These are phyloP conservation scores for Otatea glauca DNA, from an alignment of 176 grass and related monocot genomes.

Conservation along the genomic window DNA sequence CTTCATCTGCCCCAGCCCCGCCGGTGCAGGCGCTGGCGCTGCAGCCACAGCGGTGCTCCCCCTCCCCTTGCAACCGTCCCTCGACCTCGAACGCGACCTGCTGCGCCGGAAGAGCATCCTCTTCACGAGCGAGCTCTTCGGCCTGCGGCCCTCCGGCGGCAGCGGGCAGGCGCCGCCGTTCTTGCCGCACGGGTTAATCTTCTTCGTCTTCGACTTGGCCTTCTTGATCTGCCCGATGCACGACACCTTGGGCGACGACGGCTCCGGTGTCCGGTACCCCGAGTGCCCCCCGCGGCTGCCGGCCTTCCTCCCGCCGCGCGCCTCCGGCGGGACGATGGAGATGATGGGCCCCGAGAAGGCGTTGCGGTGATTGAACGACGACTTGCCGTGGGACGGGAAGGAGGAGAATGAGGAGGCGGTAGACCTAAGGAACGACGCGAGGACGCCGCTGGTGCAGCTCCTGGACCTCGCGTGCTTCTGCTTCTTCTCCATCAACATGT, in stretches of 20 bases:
- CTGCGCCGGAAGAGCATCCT: constrained; percentile 61
- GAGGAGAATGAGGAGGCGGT: constrained; percentile 58
- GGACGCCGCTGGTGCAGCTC: constrained; percentile 40
- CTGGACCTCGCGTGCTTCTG: constrained; percentile 42
- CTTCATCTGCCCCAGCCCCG: constrained; percentile 73
- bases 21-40: not conserved
- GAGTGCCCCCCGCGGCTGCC: constrained; percentile 11
- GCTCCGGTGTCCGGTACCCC: constrained; percentile 65
- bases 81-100: constrained; percentile 35
- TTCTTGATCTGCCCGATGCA: constrained; percentile 94
- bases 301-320: constrained; percentile 39
- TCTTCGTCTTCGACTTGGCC: constrained; percentile 49
- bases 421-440: constrained; percentile 60
- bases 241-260: constrained; percentile 82
- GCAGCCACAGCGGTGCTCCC: not conserved
- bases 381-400: constrained; percentile 17
- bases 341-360: constrained; percentile 78
- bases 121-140: constrained; percentile 42
- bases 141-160: not conserved
- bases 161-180: constrained; percentile 51
- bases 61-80: not conserved
- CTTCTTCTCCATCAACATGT: constrained; percentile 31
- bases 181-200: constrained; percentile 47
- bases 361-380: constrained; percentile 60
- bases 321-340: constrained; percentile 76